Evolutionary conservation across 129 eudicot genomes (phyloP), one percentile per base, ranked within the genome.

Genomic region (Arctium minus): DNA sequence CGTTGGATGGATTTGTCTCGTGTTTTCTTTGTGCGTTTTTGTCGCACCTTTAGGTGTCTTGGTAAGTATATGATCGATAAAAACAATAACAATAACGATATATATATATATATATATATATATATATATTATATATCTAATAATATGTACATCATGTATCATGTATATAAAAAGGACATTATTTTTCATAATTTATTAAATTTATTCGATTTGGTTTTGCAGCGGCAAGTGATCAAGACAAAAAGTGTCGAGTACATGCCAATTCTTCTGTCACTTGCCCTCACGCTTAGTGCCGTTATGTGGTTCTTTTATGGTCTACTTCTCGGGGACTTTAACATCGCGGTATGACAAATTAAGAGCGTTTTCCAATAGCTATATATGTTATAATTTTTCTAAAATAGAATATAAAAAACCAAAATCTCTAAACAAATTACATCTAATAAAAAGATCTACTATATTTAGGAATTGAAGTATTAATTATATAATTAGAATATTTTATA

Each of bases 191-290:
- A n/a, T 27, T 22, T 22, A 27, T 67, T 56, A 27, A 31, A 73
- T 42, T 60, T 64, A 38, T 12, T 73, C 1, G 3, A 60, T 62
- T 42, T 60, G 68, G 18, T 86, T 76, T 60, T 86, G 75, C 84
- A 95, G 98, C 89, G 91, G 86, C 91, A 86, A 92, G 98, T 95
- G 27, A 92, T 95, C 78, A 89, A 87, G 82, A 95, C 98, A 40
- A 92, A 95, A 78, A 95, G 98, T 56, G 98, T 92, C 22, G 92
- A 95, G 82, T 95, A 92, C 90, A 94, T 94, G 98, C 98, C 98
- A 5, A 91, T 94, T 68, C 89, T 87, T 48, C 62, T 94, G 2
- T 92, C 98, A 2, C 81, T 89, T 17, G 94, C 89, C 80, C 94
- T 94, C 82, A 94, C 97, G 6, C 82, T 94, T 0, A 92, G 95